A percentile compares a stretch with the other conserved stretches of the same genome.
These are phyloP conservation scores for Mesembryanthemum crystallinum DNA, from an alignment of 148 eudicot genomes.

Conservation along the genomic window DNA sequence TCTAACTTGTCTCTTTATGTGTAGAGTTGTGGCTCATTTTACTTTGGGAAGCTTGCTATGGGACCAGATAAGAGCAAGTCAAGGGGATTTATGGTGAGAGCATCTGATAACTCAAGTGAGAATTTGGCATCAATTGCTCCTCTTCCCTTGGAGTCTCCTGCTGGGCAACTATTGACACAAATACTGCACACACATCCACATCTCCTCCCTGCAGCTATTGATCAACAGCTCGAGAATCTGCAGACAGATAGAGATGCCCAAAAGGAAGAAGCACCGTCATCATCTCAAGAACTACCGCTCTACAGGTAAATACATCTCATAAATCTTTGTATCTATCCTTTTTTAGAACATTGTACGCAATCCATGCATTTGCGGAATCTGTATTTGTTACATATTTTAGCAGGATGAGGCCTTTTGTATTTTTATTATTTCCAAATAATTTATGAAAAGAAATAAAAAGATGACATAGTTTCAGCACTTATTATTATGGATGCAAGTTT, in stretches of 20 bases:
- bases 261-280: constrained; percentile 43
- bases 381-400: neutral
- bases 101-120: constrained; percentile 51
- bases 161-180: constrained; percentile 77
- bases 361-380: neutral
- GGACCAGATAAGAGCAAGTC: constrained; percentile 42
- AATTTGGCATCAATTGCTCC: constrained; percentile 70
- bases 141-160: constrained; percentile 69
- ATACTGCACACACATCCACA: constrained; percentile 87
- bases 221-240: constrained; percentile 90
- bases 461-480: neutral
- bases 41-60: constrained; percentile 45
- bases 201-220: constrained; percentile 80
- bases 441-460: no score
- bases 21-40: constrained; percentile 45
- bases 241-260: constrained; percentile 63
- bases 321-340: neutral
- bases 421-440: no score
- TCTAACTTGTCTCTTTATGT: constrained; percentile 4
- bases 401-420: neutral
- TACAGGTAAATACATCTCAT: constrained; percentile 44
- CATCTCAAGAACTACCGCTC: constrained; percentile 61
- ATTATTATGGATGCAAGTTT: neutral
- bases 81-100: constrained; percentile 59
- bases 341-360: neutral